phyloP scores from a whole-genome alignment of 257 asterid species.

The Primulina tabacum region DNA sequence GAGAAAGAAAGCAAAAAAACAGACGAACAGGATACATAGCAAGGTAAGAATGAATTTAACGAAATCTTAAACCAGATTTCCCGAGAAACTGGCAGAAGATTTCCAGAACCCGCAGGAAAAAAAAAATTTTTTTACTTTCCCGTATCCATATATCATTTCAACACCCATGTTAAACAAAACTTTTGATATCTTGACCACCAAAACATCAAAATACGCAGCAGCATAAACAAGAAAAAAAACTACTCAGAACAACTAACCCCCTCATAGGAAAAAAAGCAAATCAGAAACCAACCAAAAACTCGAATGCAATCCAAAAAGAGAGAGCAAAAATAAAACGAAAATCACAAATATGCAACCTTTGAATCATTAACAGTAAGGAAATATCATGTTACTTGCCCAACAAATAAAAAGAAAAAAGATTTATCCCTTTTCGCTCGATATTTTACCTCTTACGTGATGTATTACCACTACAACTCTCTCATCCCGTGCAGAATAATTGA shows the following conservation, averaged over 20 bases:
- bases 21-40: conserved; percentile 25
- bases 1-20: background rate
- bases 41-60: background rate
- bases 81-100: conserved; percentile 21
- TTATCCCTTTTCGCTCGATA: background rate
- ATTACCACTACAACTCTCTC: conserved; percentile 28
- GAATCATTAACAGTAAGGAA: background rate
- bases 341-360: background rate
- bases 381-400: background rate
- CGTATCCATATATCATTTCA: conserved; percentile 16
- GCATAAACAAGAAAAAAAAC: conserved; percentile 17
- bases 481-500: conserved; percentile 39
- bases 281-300: conserved; percentile 12
- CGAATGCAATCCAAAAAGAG: background rate
- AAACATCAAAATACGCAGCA: conserved; percentile 14
- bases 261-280: background rate
- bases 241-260: background rate
- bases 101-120: background rate
- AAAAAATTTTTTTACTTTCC: conserved; percentile 1
- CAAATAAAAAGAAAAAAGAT: background rate
- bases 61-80: conserved; percentile 17
- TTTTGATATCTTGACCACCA: conserved; percentile 4
- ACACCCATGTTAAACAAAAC: background rate
- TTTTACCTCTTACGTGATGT: conserved; percentile 18
- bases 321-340: background rate